phyloP scores from a whole-genome alignment of 768 basidiomycete species.

The Melanogaster broomeanus region DNA sequence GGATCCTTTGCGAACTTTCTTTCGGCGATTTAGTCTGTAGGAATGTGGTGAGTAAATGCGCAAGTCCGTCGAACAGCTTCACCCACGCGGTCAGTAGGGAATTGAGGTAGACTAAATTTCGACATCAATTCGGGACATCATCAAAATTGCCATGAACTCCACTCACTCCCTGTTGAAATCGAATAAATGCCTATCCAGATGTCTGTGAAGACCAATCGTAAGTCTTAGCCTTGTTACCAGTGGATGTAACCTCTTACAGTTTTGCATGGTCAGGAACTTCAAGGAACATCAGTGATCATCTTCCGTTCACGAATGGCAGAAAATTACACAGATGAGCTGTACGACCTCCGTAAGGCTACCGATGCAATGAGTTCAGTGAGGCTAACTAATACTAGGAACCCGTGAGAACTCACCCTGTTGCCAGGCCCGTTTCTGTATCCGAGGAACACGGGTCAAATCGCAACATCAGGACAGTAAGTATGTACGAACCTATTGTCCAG shows the following conservation, averaged over 20 bases:
- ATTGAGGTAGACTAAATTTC: background rate
- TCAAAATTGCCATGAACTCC: background rate
- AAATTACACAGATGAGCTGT: background rate
- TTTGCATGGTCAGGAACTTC: slow-evolving; percentile 2
- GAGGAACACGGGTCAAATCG: too few species aligned
- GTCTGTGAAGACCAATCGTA: background rate
- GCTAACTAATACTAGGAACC: background rate
- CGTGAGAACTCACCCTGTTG: background rate
- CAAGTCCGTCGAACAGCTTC: background rate
- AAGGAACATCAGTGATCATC: background rate
- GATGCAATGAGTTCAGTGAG: background rate
- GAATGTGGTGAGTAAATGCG: background rate
- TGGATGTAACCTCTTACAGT: background rate
- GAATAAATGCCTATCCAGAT: slow-evolving; percentile 1
- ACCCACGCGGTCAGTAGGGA: background rate
- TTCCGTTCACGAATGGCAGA: background rate
- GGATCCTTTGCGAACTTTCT: background rate
- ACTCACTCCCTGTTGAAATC: background rate
- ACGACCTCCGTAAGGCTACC: background rate
- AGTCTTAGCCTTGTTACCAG: background rate
- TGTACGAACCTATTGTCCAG: background rate
- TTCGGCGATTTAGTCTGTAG: background rate
- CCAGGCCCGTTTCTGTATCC: background rate
- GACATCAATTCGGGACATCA: background rate
- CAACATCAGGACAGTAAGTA: background rate